Base-by-base conservation (phyloP, 106 monocot genomes). In the Iris macrosiphon region DNA sequence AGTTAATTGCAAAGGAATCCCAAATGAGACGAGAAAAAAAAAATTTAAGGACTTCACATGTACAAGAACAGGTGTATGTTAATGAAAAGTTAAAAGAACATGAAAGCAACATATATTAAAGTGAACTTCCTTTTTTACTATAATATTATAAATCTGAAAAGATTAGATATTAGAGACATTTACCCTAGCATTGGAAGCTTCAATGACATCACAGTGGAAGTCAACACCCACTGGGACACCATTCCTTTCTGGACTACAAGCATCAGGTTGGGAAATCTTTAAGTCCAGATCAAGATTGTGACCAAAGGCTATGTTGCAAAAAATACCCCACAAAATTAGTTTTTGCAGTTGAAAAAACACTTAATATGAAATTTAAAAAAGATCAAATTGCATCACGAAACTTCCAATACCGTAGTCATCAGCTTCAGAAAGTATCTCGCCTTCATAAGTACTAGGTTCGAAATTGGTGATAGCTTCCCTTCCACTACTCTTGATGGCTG, bases 401-500 rank as follows among this genome's bases (percentile, higher is more conserved):
- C 12, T 0, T 55, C 29, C 45, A 60, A 49, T 70, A 93, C 93
- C 84, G 61, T 80, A 67, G 29, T 29, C 21, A 47, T 78, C 65
- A 17, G 52, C 37, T 31, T 72, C 83, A 38, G 75, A 29, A 62
- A 57, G 28, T 34, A 62, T 41, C 25, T 88, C 77, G 2, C 74
- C 81, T 48, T 93, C 83, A 60, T 93, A 93, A 23, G 66, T 47
- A 64, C 65, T 87, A 31, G 80, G 72, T 23, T 93, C 88, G 50
- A 93, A 93, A 67, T 93, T 93, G 19, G 88, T 88, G 0, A 93
- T 84, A 53, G 87, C 87, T 51, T 88, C 93, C 42, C 56, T 81
- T 37, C 93, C 93, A 58, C 84, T 93, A 61, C 67, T 81, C 61
- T 73, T 74, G 27, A 93, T 78, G 37, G 93, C 93, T 4, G 87